Base-by-base conservation (phyloP, 768 basidiomycete genomes). In the Inosperma sp. region DNA sequence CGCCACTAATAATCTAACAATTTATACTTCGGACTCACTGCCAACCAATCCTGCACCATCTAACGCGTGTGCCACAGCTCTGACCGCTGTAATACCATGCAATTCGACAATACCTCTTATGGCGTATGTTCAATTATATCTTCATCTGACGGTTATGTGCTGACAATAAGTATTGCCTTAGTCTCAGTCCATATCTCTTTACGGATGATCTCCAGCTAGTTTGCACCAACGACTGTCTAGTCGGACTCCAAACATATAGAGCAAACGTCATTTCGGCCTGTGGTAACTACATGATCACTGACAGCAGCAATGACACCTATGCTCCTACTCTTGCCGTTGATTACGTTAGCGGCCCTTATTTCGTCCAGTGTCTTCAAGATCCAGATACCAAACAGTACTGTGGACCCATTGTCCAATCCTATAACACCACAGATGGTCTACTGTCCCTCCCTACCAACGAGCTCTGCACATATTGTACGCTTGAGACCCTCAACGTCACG, bases 401-500 rank as follows among this genome's bases (percentile, higher is more conserved):
- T 54, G 29, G 39, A 17, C 29, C 53, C 22, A 12, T 62, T 3
- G 23, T 62, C 14, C 33, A 51, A 27, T 27, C 48, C 3, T 60
- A 42, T 33, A 62, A 59, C 37, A 35, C 54, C 29, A 56, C 51
- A 14, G 52, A 48, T 9, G 63, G 63, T 19, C 23, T 65, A 3
- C 50, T 58, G 27, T 48, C 51, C 12, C 55, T 61, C 36, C 62
- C 63, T 10, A 51, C 45, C 21, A 27, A 49, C 13, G 41, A 65
- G 48, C 41, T 63, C 2, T 65, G 63, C 48, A 54, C 62, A 19
- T 65, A 47, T 34, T 65, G 63, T 48, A 54, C 53, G 10, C 48
- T 65, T 12, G 52, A 51, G 9, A 60, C 58, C 5, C 23, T 65
- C 34, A 62, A 62, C 26, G 48, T 53, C 7, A 62, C 63, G 2